Percentiles rank a stretch among this genome's conserved stretches.
Conservation (phyloP, 495 filamentous ascomycete genomes). For the Xylaria bambusicola region DNA sequence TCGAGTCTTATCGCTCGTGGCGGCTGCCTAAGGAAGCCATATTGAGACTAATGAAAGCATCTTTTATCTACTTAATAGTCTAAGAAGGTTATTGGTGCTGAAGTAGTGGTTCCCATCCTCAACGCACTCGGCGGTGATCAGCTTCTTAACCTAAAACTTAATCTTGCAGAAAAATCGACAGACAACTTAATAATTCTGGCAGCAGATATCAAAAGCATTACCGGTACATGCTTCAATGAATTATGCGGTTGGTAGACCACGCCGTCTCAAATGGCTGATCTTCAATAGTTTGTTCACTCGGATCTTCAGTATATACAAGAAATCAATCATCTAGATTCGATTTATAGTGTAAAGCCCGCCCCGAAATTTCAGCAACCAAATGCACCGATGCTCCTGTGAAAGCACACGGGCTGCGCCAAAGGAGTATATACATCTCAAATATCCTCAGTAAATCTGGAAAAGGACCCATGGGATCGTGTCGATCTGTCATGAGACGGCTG, state of each 20-base stretch:
- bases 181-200: no score
- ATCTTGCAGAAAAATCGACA: background rate
- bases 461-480: slow-evolving; percentile 36
- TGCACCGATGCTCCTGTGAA: no score
- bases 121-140: no score
- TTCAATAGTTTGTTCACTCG: slow-evolving; percentile 4
- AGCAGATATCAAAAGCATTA: slow-evolving; percentile 1
- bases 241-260: slow-evolving; percentile 8
- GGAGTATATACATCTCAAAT: slow-evolving; percentile 39
- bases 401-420: slow-evolving; percentile 17
- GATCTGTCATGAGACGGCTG: slow-evolving; percentile 50
- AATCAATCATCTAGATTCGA: slow-evolving; percentile 12
- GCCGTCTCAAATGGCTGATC: slow-evolving; percentile 13
- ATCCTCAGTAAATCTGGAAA: slow-evolving; percentile 55
- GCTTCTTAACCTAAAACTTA: no score
- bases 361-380: no score
- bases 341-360: slow-evolving; percentile 3
- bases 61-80: no score
- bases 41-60: no score
- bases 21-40: no score
- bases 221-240: background rate
- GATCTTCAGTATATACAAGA: slow-evolving; percentile 18
- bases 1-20: no score
- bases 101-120: no score
- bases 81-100: no score